Base-by-base conservation (phyloP, 2,329 filamentous ascomycete species). In the Aureobasidium sp. region DNA sequence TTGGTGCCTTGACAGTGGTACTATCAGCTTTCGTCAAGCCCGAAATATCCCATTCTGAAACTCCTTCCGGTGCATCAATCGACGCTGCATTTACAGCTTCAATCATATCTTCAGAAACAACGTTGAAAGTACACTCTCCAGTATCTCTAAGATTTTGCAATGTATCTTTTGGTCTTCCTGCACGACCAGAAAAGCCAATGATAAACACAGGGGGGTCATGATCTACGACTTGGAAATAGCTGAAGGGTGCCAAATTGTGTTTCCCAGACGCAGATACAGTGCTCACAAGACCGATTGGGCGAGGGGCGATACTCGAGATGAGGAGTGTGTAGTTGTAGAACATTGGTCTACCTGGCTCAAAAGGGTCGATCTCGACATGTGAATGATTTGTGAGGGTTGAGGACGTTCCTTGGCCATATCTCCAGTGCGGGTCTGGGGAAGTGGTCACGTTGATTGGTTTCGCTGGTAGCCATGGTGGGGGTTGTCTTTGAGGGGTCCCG, bases 251-350 rank as follows among this genome's bases (percentile, higher is more conserved):
- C 4, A 76, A 67, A 45, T 75, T 76, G 13, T 69, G 67, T 20
- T 66, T 59, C 0, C 71, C 70, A 33, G 71, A 68, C 27, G 36
- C 47, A n/a, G 69, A 71, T n/a, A 70, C 36, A 4, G 69, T 71
- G 50, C 64, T 67, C 1, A 69, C 23, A 27, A 70, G 42, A 1
- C 66, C 69, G 18, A 67, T 69, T 1, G 70, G 70, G 2, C 70
- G 70, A 5, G 70, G 70, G 15, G 69, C 66, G 10, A 71, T 65
- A 9, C 89, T 90, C 23, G 90, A 93, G 78, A 98, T 97, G 68
- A 98, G 84, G 18, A 98, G 87, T 80, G 95, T 96, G 85, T 97
- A 97, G 84, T 97, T 97, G 79, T 87, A 88, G 5, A 82, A 79
- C 0, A 87, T 78, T 0, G 88, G 84, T 1, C 94, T 87, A 25